A percentile compares a stretch with the other conserved stretches of the same genome.
Conservation (phyloP, 2,329 filamentous ascomycete genomes). For the Aureobasidium sp. region DNA sequence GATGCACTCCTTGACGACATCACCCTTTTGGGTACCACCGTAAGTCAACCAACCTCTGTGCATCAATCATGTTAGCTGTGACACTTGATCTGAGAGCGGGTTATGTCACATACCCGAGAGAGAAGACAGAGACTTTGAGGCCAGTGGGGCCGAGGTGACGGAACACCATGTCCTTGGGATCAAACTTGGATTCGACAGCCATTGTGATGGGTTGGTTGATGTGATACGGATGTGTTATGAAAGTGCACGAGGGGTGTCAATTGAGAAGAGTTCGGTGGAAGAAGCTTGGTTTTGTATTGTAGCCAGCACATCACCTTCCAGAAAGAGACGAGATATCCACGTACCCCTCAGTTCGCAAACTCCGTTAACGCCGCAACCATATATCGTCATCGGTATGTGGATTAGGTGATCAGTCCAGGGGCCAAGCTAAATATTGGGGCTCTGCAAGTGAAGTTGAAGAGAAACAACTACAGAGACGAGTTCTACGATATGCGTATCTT, state of each 20-base stretch:
- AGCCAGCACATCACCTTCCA: conserved; percentile 7
- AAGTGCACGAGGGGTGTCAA: background rate
- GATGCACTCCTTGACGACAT: conserved; percentile 43
- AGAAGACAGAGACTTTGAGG: conserved; percentile 33
- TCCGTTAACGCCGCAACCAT: background rate
- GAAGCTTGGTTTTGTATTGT: conserved; percentile 5
- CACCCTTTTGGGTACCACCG: conserved; percentile 41
- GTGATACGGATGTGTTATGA: background rate
- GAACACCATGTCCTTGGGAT: conserved; percentile 42
- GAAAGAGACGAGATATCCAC: background rate
- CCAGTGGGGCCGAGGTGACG: conserved; percentile 39
- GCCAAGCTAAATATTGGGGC: background rate
- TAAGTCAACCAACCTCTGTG: conserved; percentile 33
- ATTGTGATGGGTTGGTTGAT: background rate
- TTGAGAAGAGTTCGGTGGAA: conserved; percentile 2
- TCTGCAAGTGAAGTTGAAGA: background rate
- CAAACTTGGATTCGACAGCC: conserved; percentile 38
- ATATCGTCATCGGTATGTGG: background rate
- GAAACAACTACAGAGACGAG: too few species aligned
- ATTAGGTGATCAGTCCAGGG: background rate
- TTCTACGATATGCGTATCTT: background rate
- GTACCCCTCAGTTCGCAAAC: background rate
- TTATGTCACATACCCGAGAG: background rate
- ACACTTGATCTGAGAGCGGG: background rate
- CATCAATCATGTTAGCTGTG: background rate